Evolutionary conservation across 2,329 filamentous ascomycete species (phyloP).

Genomic region (Malbranchea zuffiana): DNA sequence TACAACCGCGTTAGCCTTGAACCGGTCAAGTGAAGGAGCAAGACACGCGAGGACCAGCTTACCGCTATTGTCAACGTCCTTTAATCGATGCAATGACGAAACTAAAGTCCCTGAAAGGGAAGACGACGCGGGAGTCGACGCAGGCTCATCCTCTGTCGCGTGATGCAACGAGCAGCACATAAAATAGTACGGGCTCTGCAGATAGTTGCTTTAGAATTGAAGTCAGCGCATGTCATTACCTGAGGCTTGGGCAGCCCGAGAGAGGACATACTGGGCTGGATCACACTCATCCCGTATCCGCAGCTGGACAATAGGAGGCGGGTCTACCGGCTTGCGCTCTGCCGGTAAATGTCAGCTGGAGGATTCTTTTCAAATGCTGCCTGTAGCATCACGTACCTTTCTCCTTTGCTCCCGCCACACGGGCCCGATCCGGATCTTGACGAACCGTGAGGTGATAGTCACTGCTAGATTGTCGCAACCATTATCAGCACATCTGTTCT

Average conservation of each 20-base stretch:
- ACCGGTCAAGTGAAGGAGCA: too few species aligned
- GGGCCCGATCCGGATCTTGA: constrained; percentile 57
- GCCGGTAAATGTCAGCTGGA: constrained; percentile 11
- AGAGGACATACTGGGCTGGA: constrained; percentile 46
- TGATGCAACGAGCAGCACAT: constrained; percentile 48
- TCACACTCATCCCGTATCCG: constrained; percentile 41
- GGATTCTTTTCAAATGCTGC: constrained; percentile 11
- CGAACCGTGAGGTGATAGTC: constrained; percentile 49
- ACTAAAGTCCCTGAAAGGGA: constrained; percentile 61
- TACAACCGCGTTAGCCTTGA: too few species aligned
- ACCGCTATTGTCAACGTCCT: constrained; percentile 61
- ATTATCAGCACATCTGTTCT: constrained; percentile 25
- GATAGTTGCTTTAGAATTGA: constrained; percentile 41
- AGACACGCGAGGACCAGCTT: constrained; percentile 16
- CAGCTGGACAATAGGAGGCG: constrained; percentile 69
- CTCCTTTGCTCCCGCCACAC: constrained; percentile 61
- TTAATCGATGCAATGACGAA: constrained; percentile 71
- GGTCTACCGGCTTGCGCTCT: constrained; percentile 81
- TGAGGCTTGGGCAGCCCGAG: neutral
- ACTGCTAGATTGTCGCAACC: constrained; percentile 37
- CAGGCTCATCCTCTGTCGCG: constrained; percentile 37
- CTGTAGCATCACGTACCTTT: constrained; percentile 45
- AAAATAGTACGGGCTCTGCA: constrained; percentile 56
- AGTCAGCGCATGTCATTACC: constrained; percentile 9
- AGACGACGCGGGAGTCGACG: constrained; percentile 37